Evolutionary conservation across 129 eudicot species (phyloP).

Genomic region (Chrysanthemum makinoi): DNA sequence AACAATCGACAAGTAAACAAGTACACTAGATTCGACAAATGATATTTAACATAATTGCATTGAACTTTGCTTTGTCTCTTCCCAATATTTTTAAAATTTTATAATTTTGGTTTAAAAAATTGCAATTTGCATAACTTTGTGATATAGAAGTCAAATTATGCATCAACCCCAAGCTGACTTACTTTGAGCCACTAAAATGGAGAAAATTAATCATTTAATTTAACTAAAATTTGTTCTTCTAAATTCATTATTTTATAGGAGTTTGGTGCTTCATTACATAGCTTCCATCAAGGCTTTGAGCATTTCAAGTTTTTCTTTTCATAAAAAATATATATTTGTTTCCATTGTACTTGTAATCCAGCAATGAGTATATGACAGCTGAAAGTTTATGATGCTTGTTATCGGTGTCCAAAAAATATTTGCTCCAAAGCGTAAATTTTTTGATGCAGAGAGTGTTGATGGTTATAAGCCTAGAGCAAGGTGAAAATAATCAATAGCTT

Average conservation of each 20-base stretch:
- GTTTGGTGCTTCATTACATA: conserved; percentile 28
- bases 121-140: conserved; percentile 33
- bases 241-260: conserved; percentile 10
- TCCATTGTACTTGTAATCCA: not conserved
- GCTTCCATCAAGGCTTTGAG: conserved; percentile 36
- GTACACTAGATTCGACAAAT: conserved; percentile 43
- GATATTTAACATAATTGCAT: conserved; percentile 29
- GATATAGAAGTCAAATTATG: conserved; percentile 31
- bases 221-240: conserved; percentile 28
- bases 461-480: no score
- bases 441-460: no score
- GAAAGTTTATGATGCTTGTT: not conserved
- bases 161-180: conserved; percentile 36
- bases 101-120: not conserved
- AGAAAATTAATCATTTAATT: conserved; percentile 18
- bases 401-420: no score
- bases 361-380: not conserved
- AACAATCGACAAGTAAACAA: conserved; percentile 37
- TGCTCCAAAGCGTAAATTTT: no score
- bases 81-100: conserved; percentile 5
- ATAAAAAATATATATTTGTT: not conserved
- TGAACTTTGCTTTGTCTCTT: conserved; percentile 37
- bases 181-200: conserved; percentile 40
- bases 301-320: conserved; percentile 21
- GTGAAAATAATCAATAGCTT: no score